A percentile compares a stretch with the other conserved stretches of the same genome.
Conservation (phyloP, 352 stramenopile genomes). For the Phytopythium vexans region DNA sequence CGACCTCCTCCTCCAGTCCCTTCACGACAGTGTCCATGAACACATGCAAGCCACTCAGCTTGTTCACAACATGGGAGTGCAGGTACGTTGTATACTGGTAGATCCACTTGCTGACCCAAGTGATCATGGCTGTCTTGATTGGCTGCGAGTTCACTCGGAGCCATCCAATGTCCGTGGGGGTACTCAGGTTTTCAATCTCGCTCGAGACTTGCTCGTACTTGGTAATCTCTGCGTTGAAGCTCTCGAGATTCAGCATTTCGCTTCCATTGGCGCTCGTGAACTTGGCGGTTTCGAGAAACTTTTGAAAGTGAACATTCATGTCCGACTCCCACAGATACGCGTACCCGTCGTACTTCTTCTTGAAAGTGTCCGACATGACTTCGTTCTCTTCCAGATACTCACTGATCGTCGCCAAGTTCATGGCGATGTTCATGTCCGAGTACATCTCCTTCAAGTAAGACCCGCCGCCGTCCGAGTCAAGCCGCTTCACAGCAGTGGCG, state of each 20-base stretch:
- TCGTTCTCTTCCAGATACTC: slow-evolving; percentile 93
- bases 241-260: slow-evolving; percentile 90
- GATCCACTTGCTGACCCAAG: slow-evolving; percentile 96
- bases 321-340: slow-evolving; percentile 97
- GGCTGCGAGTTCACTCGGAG: slow-evolving; percentile 96
- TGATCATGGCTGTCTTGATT: slow-evolving; percentile 95
- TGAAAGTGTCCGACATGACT: slow-evolving; percentile 89
- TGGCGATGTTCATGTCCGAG: slow-evolving; percentile 94
- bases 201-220: slow-evolving; percentile 94
- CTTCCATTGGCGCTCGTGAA: slow-evolving; percentile 61
- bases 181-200: slow-evolving; percentile 89
- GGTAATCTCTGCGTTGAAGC: slow-evolving; percentile 95
- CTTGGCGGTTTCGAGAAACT: slow-evolving; percentile 85
- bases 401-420: slow-evolving; percentile 92
- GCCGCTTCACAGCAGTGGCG: slow-evolving; percentile 93
- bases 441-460: slow-evolving; percentile 97
- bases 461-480: slow-evolving; percentile 93
- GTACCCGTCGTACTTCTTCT: slow-evolving; percentile 94
- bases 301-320: slow-evolving; percentile 89
- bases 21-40: slow-evolving; percentile 94
- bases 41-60: slow-evolving; percentile 79
- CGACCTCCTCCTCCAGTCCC: slow-evolving; percentile 89
- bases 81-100: slow-evolving; percentile 95
- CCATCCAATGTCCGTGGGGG: slow-evolving; percentile 94
- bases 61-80: slow-evolving; percentile 89